Evolutionary conservation across 73 alveolate species (phyloP).

Genomic region (Paramecium bursaria): DNA sequence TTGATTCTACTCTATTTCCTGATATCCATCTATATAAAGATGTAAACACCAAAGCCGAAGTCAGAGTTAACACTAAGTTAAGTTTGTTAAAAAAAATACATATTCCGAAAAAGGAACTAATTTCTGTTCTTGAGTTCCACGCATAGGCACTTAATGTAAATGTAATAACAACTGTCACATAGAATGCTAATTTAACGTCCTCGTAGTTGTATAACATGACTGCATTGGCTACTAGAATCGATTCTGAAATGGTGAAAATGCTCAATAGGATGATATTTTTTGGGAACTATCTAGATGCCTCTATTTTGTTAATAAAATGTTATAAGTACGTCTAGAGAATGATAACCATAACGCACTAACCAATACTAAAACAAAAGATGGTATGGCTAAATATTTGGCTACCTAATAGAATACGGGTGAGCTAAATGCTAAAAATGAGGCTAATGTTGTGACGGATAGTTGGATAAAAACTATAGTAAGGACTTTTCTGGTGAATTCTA

Average conservation of each 20-base stretch:
- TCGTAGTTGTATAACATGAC: background rate
- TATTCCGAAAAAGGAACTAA: slow-evolving; percentile 83
- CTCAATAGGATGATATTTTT: background rate
- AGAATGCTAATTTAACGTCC: slow-evolving; percentile 86
- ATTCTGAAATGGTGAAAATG: background rate
- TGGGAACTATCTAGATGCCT: background rate
- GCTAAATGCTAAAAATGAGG: slow-evolving; percentile 16
- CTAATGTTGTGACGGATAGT: slow-evolving; percentile 18
- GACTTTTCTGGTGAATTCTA: slow-evolving; percentile 60
- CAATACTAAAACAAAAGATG: background rate
- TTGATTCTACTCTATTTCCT: no score
- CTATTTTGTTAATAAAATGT: background rate
- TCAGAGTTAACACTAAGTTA: slow-evolving; percentile 68
- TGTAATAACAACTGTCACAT: slow-evolving; percentile 89
- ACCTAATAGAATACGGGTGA: background rate
- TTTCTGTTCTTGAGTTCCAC: slow-evolving; percentile 83
- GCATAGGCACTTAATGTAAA: slow-evolving; percentile 92
- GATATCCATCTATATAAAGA: background rate
- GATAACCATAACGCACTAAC: background rate
- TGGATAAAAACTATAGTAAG: slow-evolving; percentile 21
- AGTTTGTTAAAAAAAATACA: slow-evolving; percentile 57
- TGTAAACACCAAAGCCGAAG: slow-evolving; percentile 53
- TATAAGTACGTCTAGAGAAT: slow-evolving; percentile 19
- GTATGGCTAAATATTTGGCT: background rate
- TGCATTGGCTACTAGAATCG: background rate